A percentile compares a stretch with the other conserved stretches of the same genome.
Evolutionary conservation across 164 flowering plant genomes (phyloP).

Genomic region (Stephania cephalantha): DNA sequence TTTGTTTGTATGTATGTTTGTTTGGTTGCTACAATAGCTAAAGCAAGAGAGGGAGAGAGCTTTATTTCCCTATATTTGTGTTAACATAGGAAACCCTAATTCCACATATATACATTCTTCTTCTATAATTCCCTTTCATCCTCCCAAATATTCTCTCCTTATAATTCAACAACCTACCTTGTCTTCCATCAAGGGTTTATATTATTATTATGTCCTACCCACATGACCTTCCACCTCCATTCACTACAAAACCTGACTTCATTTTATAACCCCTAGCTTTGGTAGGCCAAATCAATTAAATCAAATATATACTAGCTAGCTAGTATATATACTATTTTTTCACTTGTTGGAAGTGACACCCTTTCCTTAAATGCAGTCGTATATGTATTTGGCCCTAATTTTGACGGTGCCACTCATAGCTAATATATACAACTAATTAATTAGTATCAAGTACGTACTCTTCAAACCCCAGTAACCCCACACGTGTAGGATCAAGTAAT

Average conservation of each 20-base stretch:
- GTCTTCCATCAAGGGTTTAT: constrained; percentile 39
- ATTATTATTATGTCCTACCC: constrained; percentile 36
- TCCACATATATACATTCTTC: constrained; percentile 32
- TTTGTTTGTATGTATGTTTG: constrained; percentile 12
- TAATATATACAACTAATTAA: background rate
- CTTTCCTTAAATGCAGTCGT: constrained; percentile 22
- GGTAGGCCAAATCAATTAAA: constrained; percentile 22
- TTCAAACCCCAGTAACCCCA: constrained; percentile 3
- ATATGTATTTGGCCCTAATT: background rate
- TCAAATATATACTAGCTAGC: constrained; percentile 2
- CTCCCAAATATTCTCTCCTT: constrained; percentile 78
- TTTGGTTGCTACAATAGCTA: constrained; percentile 32
- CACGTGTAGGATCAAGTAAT: too few relatives aligned
- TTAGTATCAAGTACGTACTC: background rate
- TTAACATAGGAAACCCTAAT: constrained; percentile 34
- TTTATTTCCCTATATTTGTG: constrained; percentile 12
- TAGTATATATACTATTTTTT: background rate
- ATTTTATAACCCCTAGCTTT: constrained; percentile 50
- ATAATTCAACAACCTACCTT: constrained; percentile 48
- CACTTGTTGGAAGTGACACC: constrained; percentile 27
- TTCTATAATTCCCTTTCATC: constrained; percentile 50
- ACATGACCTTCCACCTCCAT: constrained; percentile 33
- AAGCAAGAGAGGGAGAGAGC: too few relatives aligned
- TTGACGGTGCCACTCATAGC: background rate
- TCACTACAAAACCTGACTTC: constrained; percentile 12